A percentile compares a stretch with the other conserved stretches of the same genome.
Evolutionary conservation across 163 green algal species (phyloP).

Genomic region (Scenedesmus sp.): DNA sequence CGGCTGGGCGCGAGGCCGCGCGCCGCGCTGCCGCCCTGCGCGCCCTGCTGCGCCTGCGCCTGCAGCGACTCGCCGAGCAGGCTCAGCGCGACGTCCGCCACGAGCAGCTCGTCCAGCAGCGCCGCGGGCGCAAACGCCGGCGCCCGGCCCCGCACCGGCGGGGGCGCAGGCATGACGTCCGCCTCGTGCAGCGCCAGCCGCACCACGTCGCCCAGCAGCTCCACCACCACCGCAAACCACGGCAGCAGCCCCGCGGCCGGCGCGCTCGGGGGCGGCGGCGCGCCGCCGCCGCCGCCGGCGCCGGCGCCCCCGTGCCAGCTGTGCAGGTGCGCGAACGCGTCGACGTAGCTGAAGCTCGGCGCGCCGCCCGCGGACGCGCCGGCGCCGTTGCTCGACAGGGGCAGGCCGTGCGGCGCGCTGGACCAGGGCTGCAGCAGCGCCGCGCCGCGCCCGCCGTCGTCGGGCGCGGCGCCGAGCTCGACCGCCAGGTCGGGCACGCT

Average conservation of each 20-base stretch:
- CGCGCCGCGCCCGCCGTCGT: too few relatives aligned
- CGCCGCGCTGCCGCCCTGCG: too few relatives aligned
- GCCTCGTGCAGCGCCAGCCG: constrained; percentile 7
- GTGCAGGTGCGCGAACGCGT: too few relatives aligned
- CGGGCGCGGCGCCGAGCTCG: background rate
- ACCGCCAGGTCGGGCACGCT: background rate
- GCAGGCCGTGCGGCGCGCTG: too few relatives aligned
- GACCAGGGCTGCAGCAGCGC: constrained; percentile 16
- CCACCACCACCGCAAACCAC: constrained; percentile 26
- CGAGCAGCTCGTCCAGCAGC: constrained; percentile 1
- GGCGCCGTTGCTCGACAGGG: too few relatives aligned
- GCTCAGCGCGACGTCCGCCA: background rate
- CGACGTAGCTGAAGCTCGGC: too few relatives aligned
- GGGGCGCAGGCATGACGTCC: background rate
- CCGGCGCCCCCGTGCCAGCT: background rate
- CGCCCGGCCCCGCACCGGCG: too few relatives aligned
- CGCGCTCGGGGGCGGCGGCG: background rate
- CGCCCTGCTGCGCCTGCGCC: background rate
- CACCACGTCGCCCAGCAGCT: constrained; percentile 27
- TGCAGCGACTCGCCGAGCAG: background rate
- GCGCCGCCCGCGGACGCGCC: too few relatives aligned
- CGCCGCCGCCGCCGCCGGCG: background rate
- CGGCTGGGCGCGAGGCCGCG: too few relatives aligned
- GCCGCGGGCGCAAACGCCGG: constrained; percentile 1
- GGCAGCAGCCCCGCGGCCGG: constrained; percentile 2